A percentile compares a stretch with the other conserved stretches of the same genome.
phyloP scores from a whole-genome alignment of 2,329 filamentous ascomycete species.

The Colletotrichum destructivum region DNA sequence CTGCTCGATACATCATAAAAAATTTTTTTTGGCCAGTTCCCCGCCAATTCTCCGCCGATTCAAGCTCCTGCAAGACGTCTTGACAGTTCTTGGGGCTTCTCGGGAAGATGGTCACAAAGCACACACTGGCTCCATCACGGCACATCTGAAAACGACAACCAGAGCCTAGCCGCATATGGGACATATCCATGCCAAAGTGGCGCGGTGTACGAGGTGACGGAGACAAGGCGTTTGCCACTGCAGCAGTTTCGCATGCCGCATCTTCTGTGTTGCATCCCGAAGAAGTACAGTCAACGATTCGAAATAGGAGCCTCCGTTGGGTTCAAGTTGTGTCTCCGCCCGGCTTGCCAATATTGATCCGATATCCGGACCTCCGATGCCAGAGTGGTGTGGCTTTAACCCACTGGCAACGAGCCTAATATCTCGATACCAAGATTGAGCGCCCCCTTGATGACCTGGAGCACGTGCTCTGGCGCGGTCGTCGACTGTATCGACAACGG shows the following conservation, averaged over 20 bases:
- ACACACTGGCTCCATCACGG: background rate
- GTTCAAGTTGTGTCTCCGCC: background rate
- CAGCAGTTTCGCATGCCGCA: constrained; percentile 1
- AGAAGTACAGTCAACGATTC: constrained; percentile 1
- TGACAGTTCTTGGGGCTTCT: background rate
- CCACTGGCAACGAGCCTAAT: background rate
- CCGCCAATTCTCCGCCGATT: background rate
- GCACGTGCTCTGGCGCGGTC: background rate
- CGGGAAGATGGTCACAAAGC: background rate
- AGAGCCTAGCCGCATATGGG: background rate
- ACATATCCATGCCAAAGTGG: constrained; percentile 3
- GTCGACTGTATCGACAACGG: background rate
- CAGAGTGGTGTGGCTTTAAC: background rate
- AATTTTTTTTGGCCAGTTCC: background rate
- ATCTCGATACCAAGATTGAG: too few species aligned
- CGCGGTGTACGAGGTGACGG: constrained; percentile 1
- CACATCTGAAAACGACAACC: background rate
- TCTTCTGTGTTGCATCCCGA: constrained; percentile 7
- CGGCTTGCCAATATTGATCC: background rate
- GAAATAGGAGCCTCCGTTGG: background rate
- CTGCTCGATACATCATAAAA: background rate
- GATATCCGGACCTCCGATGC: background rate
- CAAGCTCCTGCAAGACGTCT: background rate
- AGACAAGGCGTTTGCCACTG: constrained; percentile 1
- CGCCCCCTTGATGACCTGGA: background rate